A percentile compares a stretch with the other conserved stretches of the same genome.
These are phyloP conservation scores for Protomyces inouyei DNA, from an alignment of 1,139 yeast genomes.

Conservation along the genomic window DNA sequence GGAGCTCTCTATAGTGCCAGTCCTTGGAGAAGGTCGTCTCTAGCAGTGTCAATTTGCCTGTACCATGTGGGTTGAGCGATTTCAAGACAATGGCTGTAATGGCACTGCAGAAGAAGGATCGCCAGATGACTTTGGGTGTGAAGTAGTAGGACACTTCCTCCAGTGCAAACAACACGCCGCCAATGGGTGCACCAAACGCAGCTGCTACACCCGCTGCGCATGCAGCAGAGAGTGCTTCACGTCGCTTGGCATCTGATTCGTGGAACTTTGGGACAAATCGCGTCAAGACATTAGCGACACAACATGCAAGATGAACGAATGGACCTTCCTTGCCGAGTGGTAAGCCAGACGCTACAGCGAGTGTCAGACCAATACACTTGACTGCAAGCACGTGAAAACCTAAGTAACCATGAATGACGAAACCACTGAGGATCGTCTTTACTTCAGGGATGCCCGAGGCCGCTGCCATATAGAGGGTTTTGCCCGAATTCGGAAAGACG, in stretches of 20 bases:
- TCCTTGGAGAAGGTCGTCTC: constrained; percentile 48
- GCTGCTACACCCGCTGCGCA: constrained; percentile 67
- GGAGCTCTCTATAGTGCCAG: constrained; percentile 51
- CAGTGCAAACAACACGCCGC: constrained; percentile 61
- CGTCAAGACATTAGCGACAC: constrained; percentile 58
- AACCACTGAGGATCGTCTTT: constrained; percentile 54
- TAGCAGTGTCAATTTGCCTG: constrained; percentile 58
- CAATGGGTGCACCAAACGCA: constrained; percentile 66
- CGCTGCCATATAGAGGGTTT: constrained; percentile 16
- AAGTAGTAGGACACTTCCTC: constrained; percentile 62
- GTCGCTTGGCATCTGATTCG: constrained; percentile 51
- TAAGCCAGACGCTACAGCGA: constrained; percentile 64
- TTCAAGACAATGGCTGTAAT: constrained; percentile 54
- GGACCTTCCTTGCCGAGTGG: constrained; percentile 67
- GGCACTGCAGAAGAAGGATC: constrained; percentile 59
- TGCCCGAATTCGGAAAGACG: constrained; percentile 6
- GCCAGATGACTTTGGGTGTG: constrained; percentile 55
- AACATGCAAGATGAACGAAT: constrained; percentile 63
- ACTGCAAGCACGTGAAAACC: constrained; percentile 54
- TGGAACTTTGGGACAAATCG: constrained; percentile 51
- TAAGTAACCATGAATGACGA: constrained; percentile 52
- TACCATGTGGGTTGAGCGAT: constrained; percentile 58
- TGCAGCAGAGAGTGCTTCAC: constrained; percentile 59
- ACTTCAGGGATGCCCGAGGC: constrained; percentile 55
- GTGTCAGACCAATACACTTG: constrained; percentile 50